Evolutionary conservation across 257 asterid species (phyloP).

Genomic region (Nicotiana knightiana): DNA sequence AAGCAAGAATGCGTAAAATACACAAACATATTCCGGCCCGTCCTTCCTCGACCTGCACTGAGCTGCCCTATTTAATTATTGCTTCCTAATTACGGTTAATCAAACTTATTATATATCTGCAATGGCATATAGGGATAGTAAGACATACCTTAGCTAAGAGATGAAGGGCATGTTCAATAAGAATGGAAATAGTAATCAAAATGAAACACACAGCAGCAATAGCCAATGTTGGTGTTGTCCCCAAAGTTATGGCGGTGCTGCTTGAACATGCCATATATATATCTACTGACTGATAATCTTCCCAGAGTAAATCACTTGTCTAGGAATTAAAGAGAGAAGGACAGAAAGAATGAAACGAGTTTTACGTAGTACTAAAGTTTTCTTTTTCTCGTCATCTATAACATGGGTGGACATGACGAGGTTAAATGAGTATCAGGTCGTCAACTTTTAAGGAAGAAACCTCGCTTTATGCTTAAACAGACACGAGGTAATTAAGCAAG

Average conservation of each 20-base stretch:
- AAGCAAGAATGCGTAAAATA: background rate
- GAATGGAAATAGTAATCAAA: constrained; percentile 42
- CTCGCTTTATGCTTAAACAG: background rate
- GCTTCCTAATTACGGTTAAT: background rate
- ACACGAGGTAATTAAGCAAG: background rate
- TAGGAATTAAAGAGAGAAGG: background rate
- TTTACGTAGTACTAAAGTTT: background rate
- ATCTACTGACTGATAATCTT: background rate
- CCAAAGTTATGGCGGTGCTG: constrained; percentile 29
- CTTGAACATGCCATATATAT: constrained; percentile 13
- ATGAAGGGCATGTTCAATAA: constrained; percentile 64
- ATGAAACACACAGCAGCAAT: constrained; percentile 58
- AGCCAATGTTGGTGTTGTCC: constrained; percentile 66
- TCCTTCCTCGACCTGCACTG: background rate
- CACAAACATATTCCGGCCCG: too few relatives aligned
- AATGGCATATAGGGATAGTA: background rate
- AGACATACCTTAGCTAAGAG: constrained; percentile 48
- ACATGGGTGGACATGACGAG: background rate
- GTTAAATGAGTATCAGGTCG: background rate
- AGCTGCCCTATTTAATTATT: background rate
- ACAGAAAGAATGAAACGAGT: background rate
- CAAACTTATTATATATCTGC: background rate
- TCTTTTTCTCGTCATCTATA: background rate
- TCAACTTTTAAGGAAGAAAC: background rate
- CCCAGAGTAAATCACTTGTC: background rate